Conservation (phyloP, 306 rosid species). For the Canavalia gladiata region DNA sequence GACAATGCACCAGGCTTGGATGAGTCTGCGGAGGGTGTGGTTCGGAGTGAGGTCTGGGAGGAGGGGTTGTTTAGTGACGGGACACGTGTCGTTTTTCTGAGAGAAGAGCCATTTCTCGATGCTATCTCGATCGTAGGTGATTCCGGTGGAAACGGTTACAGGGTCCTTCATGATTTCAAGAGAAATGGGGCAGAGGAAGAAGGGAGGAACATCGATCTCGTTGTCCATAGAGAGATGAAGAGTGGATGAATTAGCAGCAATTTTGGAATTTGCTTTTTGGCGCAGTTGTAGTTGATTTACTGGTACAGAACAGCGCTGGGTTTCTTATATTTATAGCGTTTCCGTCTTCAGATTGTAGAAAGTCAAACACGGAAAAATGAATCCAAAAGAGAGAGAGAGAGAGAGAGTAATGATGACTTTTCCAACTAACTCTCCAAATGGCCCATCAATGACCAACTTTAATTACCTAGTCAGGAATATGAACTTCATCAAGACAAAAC, state of each 20-base stretch:
- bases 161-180: conserved; percentile 92
- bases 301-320: not conserved
- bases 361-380: conserved; percentile 63
- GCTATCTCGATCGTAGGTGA: conserved; percentile 82
- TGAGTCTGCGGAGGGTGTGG: conserved; percentile 85
- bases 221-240: not conserved
- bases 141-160: conserved; percentile 75
- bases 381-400: conserved; percentile 25
- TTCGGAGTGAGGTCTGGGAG: conserved; percentile 74
- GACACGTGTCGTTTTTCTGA: conserved; percentile 64
- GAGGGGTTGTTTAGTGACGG: conserved; percentile 67
- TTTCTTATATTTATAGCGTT: conserved; percentile 37
- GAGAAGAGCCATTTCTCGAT: conserved; percentile 88
- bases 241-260: not conserved
- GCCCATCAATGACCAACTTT: conserved; percentile 42
- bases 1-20: conserved; percentile 88
- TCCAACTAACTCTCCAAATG: conserved; percentile 34
- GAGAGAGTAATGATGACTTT: conserved; percentile 46
- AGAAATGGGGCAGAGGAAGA: conserved; percentile 83
- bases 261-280: not conserved
- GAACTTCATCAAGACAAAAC: not conserved
- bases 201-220: conserved; percentile 77
- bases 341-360: conserved; percentile 43
- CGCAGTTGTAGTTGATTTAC: too few species aligned
- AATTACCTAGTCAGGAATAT: not conserved